phyloP scores from a whole-genome alignment of 1,284 basidiomycete species.

The Rhodotorula sp. region DNA sequence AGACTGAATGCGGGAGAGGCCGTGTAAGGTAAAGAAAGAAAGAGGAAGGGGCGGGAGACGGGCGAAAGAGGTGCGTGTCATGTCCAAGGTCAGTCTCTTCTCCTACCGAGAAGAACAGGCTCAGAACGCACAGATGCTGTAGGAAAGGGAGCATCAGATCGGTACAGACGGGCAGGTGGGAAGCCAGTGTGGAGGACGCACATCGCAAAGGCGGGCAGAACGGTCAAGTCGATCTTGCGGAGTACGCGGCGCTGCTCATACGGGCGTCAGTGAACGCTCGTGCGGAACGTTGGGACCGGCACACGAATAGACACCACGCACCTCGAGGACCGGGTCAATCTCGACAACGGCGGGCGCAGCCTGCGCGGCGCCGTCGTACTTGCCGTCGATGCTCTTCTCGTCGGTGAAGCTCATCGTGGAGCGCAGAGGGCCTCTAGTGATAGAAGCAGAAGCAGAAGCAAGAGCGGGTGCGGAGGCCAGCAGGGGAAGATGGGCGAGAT shows the following conservation, averaged over 20 bases:
- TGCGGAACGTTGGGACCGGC: no score
- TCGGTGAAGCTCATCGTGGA: neutral
- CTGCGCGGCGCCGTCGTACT: neutral
- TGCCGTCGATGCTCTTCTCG: slow-evolving; percentile 10
- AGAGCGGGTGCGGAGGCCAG: neutral
- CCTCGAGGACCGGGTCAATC: slow-evolving; percentile 30
- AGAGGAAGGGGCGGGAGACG: neutral
- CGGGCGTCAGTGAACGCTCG: no score
- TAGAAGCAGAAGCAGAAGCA: neutral
- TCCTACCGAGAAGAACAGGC: neutral
- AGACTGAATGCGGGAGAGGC: neutral
- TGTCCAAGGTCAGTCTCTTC: neutral
- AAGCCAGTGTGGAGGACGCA: neutral
- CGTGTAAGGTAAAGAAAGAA: neutral
- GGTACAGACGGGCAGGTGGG: no score
- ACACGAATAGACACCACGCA: no score
- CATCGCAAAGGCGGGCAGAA: slow-evolving; percentile 21
- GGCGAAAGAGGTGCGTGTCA: neutral
- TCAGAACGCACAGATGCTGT: neutral
- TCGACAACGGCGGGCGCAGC: neutral
- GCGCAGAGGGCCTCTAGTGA: neutral
- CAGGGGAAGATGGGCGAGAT: neutral
- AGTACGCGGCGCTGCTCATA: slow-evolving; percentile 9
- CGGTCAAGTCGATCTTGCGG: slow-evolving; percentile 43
- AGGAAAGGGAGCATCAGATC: neutral